Evolutionary conservation across 2,329 filamentous ascomycete genomes (phyloP).

Genomic region (Rhynchosporium graminicola): DNA sequence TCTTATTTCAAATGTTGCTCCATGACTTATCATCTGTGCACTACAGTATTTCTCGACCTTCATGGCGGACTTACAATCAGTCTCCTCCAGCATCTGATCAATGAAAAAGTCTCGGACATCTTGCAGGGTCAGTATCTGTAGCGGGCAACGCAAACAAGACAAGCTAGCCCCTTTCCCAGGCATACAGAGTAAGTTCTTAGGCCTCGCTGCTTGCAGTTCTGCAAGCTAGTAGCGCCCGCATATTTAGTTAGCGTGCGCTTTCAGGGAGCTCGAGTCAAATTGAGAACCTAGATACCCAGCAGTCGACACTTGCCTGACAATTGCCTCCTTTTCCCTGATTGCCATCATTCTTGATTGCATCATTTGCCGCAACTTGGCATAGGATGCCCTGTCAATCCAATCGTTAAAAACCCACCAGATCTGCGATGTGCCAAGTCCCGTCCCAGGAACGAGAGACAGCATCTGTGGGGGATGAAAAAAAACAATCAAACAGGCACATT

Average conservation of each 20-base stretch:
- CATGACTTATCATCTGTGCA: neutral
- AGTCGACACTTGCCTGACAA: neutral
- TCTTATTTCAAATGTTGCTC: neutral
- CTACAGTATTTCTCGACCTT: neutral
- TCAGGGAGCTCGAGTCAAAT: too few species aligned
- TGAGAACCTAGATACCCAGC: too few species aligned
- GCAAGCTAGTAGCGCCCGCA: neutral
- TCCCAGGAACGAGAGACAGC: neutral
- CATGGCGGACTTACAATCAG: neutral
- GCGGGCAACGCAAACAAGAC: neutral
- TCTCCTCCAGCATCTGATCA: neutral
- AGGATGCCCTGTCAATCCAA: neutral
- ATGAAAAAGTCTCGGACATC: neutral
- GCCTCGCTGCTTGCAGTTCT: neutral
- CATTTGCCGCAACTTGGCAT: neutral
- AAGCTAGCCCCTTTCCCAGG: neutral
- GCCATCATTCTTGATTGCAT: neutral
- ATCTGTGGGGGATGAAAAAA: slow-evolving; percentile 12
- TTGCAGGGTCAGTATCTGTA: neutral
- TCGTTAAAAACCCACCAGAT: neutral
- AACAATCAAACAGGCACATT: neutral
- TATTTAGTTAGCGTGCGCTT: too few species aligned
- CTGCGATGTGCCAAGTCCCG: slow-evolving; percentile 11
- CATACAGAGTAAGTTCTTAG: neutral
- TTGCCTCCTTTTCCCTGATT: neutral